These are phyloP conservation scores for Annulohypoxylon bovei DNA, from an alignment of 495 filamentous ascomycete genomes.

Conservation along the genomic window DNA sequence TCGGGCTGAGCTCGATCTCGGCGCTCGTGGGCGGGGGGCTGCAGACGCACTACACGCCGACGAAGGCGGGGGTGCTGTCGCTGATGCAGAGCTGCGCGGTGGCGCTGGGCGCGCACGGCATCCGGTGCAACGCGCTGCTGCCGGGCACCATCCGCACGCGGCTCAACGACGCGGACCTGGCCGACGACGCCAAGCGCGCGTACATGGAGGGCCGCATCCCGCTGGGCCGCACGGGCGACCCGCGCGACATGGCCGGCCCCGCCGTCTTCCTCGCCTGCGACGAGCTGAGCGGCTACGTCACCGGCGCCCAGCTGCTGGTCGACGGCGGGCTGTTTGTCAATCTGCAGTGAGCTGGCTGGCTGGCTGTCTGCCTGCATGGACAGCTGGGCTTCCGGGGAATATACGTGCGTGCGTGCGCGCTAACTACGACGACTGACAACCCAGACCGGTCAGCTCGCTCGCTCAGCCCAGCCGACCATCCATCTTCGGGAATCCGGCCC, in stretches of 20 bases:
- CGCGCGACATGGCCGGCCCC: conserved; percentile 78
- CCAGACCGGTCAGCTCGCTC: background rate
- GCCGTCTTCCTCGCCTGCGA: conserved; percentile 89
- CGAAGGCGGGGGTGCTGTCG: conserved; percentile 84
- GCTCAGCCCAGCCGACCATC: conserved; percentile 11
- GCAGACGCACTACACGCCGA: conserved; percentile 91
- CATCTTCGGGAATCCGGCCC: conserved; percentile 20
- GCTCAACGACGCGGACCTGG: conserved; percentile 85
- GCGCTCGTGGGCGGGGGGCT: conserved; percentile 83
- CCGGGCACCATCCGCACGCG: conserved; percentile 89
- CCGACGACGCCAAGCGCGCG: conserved; percentile 70
- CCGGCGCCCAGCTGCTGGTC: conserved; percentile 84
- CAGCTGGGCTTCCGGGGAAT: too few relatives aligned
- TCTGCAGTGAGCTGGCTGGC: conserved; percentile 65
- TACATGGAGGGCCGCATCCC: conserved; percentile 91
- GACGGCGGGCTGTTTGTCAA: conserved; percentile 80
- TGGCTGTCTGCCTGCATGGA: too few relatives aligned
- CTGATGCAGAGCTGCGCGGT: conserved; percentile 88
- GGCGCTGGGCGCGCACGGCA: conserved; percentile 77
- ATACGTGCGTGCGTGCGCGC: background rate
- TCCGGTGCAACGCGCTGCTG: conserved; percentile 86
- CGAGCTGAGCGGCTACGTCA: conserved; percentile 79
- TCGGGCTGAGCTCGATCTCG: conserved; percentile 83
- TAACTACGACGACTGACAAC: background rate
- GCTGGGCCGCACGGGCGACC: conserved; percentile 75